Conservation (phyloP, 2,329 filamentous ascomycete genomes). For the Coleophoma cylindrospora region DNA sequence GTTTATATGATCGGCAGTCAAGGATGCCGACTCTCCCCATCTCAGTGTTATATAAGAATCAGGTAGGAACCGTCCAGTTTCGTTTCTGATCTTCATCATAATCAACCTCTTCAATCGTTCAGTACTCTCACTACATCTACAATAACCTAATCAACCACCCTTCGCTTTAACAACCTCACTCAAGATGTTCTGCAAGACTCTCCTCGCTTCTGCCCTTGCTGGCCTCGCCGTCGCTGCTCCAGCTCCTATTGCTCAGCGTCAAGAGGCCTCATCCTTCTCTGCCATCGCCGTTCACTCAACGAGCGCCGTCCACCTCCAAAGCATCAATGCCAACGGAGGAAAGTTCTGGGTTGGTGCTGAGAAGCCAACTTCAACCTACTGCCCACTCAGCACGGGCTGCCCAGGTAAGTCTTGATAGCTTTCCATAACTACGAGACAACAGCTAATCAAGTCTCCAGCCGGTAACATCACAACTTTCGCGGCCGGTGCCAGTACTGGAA, state of each 20-base stretch:
- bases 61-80: not conserved
- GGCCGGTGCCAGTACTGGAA: not conserved
- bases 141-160: not conserved
- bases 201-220: slow-evolving; percentile 9
- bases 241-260: not conserved
- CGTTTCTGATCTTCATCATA: not conserved
- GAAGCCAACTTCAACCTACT: slow-evolving; percentile 5
- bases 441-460: not conserved
- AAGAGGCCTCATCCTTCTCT: not conserved
- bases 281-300: slow-evolving; percentile 3
- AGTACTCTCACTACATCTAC: no score
- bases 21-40: no score
- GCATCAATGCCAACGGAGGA: slow-evolving; percentile 8
- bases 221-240: slow-evolving; percentile 9
- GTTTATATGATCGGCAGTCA: no score
- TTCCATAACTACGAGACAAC: not conserved
- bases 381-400: slow-evolving; percentile 2
- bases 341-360: slow-evolving; percentile 12
- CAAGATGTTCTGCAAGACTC: slow-evolving; percentile 13
- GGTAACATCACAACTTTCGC: slow-evolving; percentile 7
- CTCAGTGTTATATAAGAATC: no score
- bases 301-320: slow-evolving; percentile 2
- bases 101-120: not conserved
- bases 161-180: not conserved
- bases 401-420: not conserved